These are phyloP conservation scores for Flaveria brownii DNA, from an alignment of 129 eudicot species.

Conservation along the genomic window DNA sequence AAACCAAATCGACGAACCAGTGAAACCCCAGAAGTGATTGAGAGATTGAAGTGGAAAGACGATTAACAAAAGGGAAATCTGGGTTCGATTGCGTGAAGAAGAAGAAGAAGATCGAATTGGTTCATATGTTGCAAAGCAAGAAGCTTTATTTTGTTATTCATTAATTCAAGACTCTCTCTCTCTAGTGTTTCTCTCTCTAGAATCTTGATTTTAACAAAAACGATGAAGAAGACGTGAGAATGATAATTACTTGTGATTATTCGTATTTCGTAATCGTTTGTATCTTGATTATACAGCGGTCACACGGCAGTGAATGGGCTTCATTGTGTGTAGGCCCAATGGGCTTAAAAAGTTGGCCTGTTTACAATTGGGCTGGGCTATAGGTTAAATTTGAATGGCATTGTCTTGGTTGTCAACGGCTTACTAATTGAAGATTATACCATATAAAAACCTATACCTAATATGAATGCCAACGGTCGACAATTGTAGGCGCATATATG, in stretches of 20 bases:
- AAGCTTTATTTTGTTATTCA: constrained; percentile 24
- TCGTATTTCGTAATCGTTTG: not conserved
- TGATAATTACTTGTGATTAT: constrained; percentile 20
- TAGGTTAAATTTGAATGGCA: not conserved
- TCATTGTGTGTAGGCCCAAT: not conserved
- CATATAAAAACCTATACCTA: not conserved
- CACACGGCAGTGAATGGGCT: not conserved
- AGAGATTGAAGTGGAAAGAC: constrained; percentile 6
- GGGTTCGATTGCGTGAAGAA: constrained; percentile 39
- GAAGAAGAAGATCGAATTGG: constrained; percentile 8
- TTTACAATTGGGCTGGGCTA: not conserved
- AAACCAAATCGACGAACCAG: constrained; percentile 14
- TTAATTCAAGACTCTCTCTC: constrained; percentile 13
- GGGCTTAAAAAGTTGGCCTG: not conserved
- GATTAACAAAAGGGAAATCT: constrained; percentile 1
- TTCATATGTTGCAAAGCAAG: constrained; percentile 26
- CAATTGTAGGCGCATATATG: not conserved
- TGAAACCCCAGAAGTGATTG: constrained; percentile 21
- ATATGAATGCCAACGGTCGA: not conserved
- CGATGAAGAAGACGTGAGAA: constrained; percentile 13
- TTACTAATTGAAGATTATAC: constrained; percentile 8
- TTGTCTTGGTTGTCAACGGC: constrained; percentile 13
- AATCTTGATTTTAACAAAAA: constrained; percentile 1
- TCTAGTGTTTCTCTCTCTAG: constrained; percentile 26
- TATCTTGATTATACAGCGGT: no score